Percentiles rank a stretch among this genome's conserved stretches.
Conservation (phyloP, 2,329 filamentous ascomycete species). For the Cladosporium colombiae region DNA sequence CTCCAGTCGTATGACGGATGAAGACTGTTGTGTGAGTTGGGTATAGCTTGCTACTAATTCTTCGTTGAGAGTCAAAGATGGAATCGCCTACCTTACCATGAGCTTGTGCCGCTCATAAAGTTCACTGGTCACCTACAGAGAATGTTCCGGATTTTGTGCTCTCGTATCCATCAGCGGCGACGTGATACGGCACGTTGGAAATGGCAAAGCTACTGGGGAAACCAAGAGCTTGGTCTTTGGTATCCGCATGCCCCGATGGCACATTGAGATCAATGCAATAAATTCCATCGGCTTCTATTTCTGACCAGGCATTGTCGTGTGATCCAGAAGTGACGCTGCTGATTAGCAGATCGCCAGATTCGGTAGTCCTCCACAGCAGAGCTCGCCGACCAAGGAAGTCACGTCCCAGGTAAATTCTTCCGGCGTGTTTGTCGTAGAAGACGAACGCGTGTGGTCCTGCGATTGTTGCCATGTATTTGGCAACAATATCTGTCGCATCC, state of each 20-base stretch:
- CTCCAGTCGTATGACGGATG: constrained; percentile 29
- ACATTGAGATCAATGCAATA: constrained; percentile 63
- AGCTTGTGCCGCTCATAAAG: constrained; percentile 25
- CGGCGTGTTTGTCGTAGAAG: constrained; percentile 67
- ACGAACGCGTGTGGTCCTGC: constrained; percentile 85
- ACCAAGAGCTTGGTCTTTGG: background rate
- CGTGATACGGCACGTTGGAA: constrained; percentile 9
- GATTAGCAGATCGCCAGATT: constrained; percentile 58
- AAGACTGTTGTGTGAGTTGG: constrained; percentile 25
- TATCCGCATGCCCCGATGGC: background rate
- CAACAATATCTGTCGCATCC: background rate
- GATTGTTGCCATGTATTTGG: constrained; percentile 23
- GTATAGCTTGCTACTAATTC: constrained; percentile 17
- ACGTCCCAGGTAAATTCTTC: constrained; percentile 75
- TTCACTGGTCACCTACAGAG: constrained; percentile 12
- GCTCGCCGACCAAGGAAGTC: constrained; percentile 88
- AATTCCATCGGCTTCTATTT: constrained; percentile 83
- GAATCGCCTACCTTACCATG: constrained; percentile 39
- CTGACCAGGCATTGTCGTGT: constrained; percentile 60
- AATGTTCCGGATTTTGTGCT: background rate
- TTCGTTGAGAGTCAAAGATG: constrained; percentile 34
- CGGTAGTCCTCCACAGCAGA: constrained; percentile 60
- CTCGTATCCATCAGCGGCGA: background rate
- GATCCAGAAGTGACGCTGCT: constrained; percentile 68
- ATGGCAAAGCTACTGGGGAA: background rate